These are phyloP conservation scores for Scenedesmus sp. DNA, from an alignment of 163 green algal genomes.

Conservation along the genomic window DNA sequence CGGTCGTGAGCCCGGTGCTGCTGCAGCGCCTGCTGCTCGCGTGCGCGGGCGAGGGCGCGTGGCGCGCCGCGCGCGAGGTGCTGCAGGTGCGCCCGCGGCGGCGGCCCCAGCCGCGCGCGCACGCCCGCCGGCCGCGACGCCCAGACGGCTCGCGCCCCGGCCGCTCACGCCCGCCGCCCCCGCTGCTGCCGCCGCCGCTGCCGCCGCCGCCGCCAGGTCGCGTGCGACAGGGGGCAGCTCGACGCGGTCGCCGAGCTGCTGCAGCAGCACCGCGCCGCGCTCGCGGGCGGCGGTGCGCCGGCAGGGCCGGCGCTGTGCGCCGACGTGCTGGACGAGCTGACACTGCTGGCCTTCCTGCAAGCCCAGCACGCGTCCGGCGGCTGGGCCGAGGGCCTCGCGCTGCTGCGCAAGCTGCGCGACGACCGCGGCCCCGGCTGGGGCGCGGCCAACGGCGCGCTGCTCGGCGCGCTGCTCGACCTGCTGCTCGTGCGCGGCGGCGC, in stretches of 20 bases:
- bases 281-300: no score
- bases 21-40: slow-evolving; percentile 25
- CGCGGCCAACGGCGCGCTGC: slow-evolving; percentile 20
- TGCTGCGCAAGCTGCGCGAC: slow-evolving; percentile 8
- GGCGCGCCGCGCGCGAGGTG: slow-evolving; percentile 11
- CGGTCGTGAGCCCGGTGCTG: slow-evolving; percentile 10
- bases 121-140: no score
- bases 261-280: slow-evolving; percentile 25
- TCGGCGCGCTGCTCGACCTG: slow-evolving; percentile 26
- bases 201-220: background rate
- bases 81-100: slow-evolving; percentile 10
- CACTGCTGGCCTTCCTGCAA: slow-evolving; percentile 31
- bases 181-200: background rate
- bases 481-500: slow-evolving; percentile 19
- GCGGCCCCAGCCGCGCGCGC: no score
- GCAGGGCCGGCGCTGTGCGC: no score
- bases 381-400: slow-evolving; percentile 6
- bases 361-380: slow-evolving; percentile 10
- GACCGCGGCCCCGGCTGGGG: background rate
- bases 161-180: no score
- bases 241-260: slow-evolving; percentile 13
- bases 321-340: slow-evolving; percentile 24
- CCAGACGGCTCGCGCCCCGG: no score
- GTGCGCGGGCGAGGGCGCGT: slow-evolving; percentile 4
- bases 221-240: no score